Conservation (phyloP, 1,139 yeast species). For the Nakaseomyces delphensis region DNA sequence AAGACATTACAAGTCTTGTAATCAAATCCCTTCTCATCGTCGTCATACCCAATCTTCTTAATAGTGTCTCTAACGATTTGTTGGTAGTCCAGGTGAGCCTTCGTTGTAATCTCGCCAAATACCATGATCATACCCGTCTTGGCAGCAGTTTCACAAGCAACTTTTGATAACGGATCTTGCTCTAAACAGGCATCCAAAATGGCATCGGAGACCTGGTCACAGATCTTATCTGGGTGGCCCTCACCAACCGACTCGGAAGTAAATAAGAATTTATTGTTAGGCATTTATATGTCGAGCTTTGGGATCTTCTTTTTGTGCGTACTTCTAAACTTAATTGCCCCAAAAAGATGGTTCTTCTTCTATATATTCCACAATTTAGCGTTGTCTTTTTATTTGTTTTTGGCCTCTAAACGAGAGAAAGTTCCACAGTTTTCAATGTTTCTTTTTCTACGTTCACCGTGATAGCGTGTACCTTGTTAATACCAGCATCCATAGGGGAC, state of each 20-base stretch:
- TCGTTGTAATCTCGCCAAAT: slow-evolving; percentile 98
- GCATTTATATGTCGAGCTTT: no score
- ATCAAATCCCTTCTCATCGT: slow-evolving; percentile 94
- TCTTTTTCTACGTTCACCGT: no score
- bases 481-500: no score
- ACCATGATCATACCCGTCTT: slow-evolving; percentile 99
- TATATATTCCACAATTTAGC: no score
- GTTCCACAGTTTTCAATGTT: no score
- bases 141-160: slow-evolving; percentile 98
- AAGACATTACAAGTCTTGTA: slow-evolving; percentile 98
- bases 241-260: slow-evolving; percentile 98
- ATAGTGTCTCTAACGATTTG: slow-evolving; percentile 96
- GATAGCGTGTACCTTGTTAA: no score
- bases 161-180: slow-evolving; percentile 95
- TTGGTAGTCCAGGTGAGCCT: slow-evolving; percentile 91
- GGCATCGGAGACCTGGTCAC: slow-evolving; percentile 99
- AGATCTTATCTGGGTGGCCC: slow-evolving; percentile 99
- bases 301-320: no score
- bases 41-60: slow-evolving; percentile 96
- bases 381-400: no score
- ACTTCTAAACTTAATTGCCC: no score
- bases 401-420: no score
- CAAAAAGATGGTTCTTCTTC: no score
- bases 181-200: slow-evolving; percentile 95
- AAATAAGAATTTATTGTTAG: slow-evolving; percentile 49